These are phyloP conservation scores for Diplotaxis tenuifolia DNA, from an alignment of 345 rosid species.

Conservation along the genomic window DNA sequence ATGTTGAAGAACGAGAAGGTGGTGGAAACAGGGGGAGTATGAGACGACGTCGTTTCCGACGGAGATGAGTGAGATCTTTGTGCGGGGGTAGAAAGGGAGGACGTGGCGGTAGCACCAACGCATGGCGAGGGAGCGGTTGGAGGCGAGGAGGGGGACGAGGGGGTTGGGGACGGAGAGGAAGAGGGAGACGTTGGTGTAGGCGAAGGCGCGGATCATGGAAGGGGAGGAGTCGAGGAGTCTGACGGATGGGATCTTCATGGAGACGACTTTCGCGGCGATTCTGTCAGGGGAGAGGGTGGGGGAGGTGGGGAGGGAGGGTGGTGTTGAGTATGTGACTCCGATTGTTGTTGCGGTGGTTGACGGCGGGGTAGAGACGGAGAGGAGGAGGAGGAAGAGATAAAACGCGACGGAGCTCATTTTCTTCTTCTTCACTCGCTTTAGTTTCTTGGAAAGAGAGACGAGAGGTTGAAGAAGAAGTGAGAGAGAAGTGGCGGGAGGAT, in stretches of 20 bases:
- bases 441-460: conserved; percentile 17
- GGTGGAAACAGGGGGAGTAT: conserved; percentile 58
- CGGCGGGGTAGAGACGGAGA: conserved; percentile 19
- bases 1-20: conserved; percentile 78
- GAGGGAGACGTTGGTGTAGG: conserved; percentile 74
- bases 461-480: conserved; percentile 35
- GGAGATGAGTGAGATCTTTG: conserved; percentile 68
- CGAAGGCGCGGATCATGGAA: conserved; percentile 60
- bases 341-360: conserved; percentile 36
- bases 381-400: conserved; percentile 33
- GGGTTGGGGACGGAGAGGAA: conserved; percentile 82
- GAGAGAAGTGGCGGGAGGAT: conserved; percentile 36
- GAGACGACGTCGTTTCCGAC: conserved; percentile 72
- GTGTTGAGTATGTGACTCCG: conserved; percentile 45
- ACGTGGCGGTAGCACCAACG: conserved; percentile 74
- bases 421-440: conserved; percentile 11
- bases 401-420: neutral
- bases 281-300: conserved; percentile 38
- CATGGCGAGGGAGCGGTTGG: conserved; percentile 69
- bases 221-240: conserved; percentile 67
- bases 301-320: conserved; percentile 30
- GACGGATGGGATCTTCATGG: conserved; percentile 52
- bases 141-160: conserved; percentile 62
- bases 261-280: conserved; percentile 42
- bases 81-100: conserved; percentile 78